Conservation (phyloP, 2,329 filamentous ascomycete genomes). For the Bertia moriformis region DNA sequence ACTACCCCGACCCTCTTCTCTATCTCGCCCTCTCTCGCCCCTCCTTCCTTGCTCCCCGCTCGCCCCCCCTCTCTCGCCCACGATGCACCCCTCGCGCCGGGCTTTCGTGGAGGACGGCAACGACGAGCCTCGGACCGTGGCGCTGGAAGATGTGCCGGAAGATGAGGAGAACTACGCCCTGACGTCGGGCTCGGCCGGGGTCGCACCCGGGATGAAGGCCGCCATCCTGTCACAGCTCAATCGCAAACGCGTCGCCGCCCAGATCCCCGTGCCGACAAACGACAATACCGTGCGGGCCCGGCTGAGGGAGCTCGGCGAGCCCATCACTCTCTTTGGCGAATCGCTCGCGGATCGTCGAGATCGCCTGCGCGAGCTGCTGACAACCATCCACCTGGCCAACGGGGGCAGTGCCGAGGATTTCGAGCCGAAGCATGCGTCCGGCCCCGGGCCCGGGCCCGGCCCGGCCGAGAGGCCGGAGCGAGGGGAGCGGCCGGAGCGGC, state of each 20-base stretch:
- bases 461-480: too few species aligned
- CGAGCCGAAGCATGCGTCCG: conserved; percentile 26
- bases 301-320: conserved; percentile 78
- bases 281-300: conserved; percentile 71
- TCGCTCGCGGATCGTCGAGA: conserved; percentile 74
- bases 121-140: conserved; percentile 14
- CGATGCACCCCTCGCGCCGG: conserved; percentile 77
- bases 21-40: not conserved
- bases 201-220: conserved; percentile 67
- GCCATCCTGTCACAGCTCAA: conserved; percentile 79
- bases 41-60: not conserved
- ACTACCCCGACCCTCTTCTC: not conserved
- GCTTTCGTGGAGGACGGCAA: conserved; percentile 91
- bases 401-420: conserved; percentile 38
- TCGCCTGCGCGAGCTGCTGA: conserved; percentile 67
- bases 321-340: conserved; percentile 88
- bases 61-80: too few species aligned
- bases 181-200: conserved; percentile 46
- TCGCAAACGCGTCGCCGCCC: conserved; percentile 75
- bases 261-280: conserved; percentile 84
- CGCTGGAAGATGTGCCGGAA: conserved; percentile 27
- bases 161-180: conserved; percentile 73
- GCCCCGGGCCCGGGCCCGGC: too few species aligned
- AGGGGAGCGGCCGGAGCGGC: conserved; percentile 38
- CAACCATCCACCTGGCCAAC: conserved; percentile 29